These are phyloP conservation scores for Aphanomyces euteiches DNA, from an alignment of 352 stramenopile species.

Conservation along the genomic window DNA sequence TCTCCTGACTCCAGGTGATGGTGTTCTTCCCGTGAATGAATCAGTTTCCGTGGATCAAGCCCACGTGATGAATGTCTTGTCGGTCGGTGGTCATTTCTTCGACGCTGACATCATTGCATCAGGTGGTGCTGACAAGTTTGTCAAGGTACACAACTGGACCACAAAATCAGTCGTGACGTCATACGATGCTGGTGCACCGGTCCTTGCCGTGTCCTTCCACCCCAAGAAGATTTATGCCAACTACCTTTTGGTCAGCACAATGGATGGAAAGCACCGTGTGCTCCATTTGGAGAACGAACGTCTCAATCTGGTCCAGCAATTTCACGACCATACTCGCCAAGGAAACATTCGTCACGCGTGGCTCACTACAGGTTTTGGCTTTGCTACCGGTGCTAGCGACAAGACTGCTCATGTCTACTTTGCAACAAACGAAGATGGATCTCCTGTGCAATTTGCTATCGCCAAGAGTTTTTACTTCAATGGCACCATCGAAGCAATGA, in stretches of 20 bases:
- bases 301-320: conserved; percentile 44
- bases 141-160: conserved; percentile 67
- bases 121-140: conserved; percentile 69
- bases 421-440: conserved; percentile 31
- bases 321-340: conserved; percentile 70
- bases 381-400: conserved; percentile 70
- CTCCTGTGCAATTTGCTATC: conserved; percentile 42
- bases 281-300: conserved; percentile 43
- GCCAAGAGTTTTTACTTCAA: conserved; percentile 86
- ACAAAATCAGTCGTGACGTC: conserved; percentile 43
- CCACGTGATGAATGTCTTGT: conserved; percentile 67
- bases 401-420: conserved; percentile 71
- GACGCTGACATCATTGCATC: conserved; percentile 48
- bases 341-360: conserved; percentile 65
- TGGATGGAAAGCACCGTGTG: conserved; percentile 67
- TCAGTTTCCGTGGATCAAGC: conserved; percentile 43
- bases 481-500: conserved; percentile 60
- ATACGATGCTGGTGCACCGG: conserved; percentile 41
- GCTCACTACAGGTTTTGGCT: conserved; percentile 50
- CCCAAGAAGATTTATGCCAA: conserved; percentile 40
- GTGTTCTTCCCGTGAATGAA: conserved; percentile 33
- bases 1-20: conserved; percentile 53
- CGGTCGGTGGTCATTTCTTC: conserved; percentile 46
- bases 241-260: conserved; percentile 61
- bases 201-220: conserved; percentile 63